Base-by-base conservation (phyloP, 495 filamentous ascomycete genomes). In the Venustampulla echinocandica region DNA sequence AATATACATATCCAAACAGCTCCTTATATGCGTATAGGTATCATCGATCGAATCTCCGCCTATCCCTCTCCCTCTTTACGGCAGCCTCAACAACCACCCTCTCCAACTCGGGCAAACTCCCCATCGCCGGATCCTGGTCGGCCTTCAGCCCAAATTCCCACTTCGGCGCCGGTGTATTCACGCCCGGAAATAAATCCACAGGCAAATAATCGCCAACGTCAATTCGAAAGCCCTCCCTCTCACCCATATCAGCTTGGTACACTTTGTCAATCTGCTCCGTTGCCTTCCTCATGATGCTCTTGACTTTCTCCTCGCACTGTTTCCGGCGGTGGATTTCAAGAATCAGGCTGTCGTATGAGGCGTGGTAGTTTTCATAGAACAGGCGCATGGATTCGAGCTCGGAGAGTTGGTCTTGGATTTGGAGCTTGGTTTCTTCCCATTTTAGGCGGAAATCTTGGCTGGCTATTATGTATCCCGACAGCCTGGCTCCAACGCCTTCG, bases 121-220 rank as follows among this genome's bases (percentile, higher is more conserved):
- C 56, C 36, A 69, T 68, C 15, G 60, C 73, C 18, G 60, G 61
- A 2, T 60, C 58, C 7, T 41, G 39, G 25, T 49, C 55, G 18
- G 61, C 61, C 7, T 37, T 55, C 1, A 30, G 38, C 2, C 11
- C 38, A 22, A 49, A 21, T 4, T 79, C 80, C 37, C 73, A 69
- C 56, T 70, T 68, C 20, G 82, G 81, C 23, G 70, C 71, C 36
- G 75, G 22, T 1, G 33, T 68, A 44, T 71, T 69, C 21, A 86
- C 66, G 4, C 83, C 85, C 0, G 81, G 81, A 92, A 90, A 98
- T 32, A 98, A 79, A 57, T 96, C 93, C 2, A 80, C 77, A 0
- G 92, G 92, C 15, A 98, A 62, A 57, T 78, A 92, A 49, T 94
- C 85, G 2, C 88, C 89, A 15, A 90, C 78, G 48, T 95, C 86